Percentiles rank a stretch among this genome's conserved stretches.
Conservation (phyloP, 202 grass and related monocot genomes). For the Alloteropsis angusta region DNA sequence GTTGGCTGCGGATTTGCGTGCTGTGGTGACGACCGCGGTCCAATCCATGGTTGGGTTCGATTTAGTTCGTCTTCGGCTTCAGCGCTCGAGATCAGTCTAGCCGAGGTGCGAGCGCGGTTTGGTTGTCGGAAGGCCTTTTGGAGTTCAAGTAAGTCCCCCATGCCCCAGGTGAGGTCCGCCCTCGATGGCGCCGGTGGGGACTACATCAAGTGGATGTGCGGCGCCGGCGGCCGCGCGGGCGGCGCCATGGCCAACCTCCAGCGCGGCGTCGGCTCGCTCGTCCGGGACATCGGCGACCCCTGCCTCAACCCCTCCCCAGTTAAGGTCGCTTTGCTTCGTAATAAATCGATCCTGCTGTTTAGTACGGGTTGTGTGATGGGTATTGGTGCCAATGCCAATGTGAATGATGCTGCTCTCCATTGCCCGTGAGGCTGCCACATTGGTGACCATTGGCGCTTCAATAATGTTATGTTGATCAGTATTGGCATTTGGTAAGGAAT, state of each 20-base stretch:
- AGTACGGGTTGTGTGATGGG: neutral
- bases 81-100: neutral
- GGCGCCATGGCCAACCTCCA: slow-evolving; percentile 66
- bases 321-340: slow-evolving; percentile 38
- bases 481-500: neutral
- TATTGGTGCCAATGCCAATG: neutral
- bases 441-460: neutral
- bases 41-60: neutral
- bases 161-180: slow-evolving; percentile 6
- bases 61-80: neutral
- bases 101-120: neutral
- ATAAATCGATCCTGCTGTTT: neutral
- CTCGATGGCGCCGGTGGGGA: slow-evolving; percentile 19
- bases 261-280: slow-evolving; percentile 64
- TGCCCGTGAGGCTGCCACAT: neutral
- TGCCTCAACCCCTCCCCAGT: slow-evolving; percentile 65
- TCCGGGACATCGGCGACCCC: slow-evolving; percentile 73
- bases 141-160: neutral
- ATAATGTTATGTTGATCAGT: neutral
- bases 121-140: neutral
- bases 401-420: neutral
- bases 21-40: neutral
- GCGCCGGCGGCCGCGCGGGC: slow-evolving; percentile 33
- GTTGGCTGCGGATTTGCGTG: neutral
- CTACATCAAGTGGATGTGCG: slow-evolving; percentile 78